These are phyloP conservation scores for Fusarium sublunatum DNA, from an alignment of 2,329 filamentous ascomycete genomes.

Conservation along the genomic window DNA sequence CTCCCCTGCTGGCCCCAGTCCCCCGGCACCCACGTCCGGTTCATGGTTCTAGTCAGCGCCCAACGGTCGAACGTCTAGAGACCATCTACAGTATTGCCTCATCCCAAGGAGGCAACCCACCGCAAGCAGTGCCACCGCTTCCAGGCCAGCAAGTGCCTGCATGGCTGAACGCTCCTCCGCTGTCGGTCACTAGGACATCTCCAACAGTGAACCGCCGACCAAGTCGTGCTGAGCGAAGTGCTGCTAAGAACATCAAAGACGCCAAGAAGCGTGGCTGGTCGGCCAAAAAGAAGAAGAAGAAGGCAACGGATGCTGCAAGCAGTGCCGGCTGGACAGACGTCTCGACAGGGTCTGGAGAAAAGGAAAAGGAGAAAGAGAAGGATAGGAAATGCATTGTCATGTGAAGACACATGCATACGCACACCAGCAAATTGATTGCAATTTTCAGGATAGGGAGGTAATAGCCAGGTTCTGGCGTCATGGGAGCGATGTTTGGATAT, in stretches of 20 bases:
- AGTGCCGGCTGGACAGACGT: constrained; percentile 66
- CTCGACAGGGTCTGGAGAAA: constrained; percentile 47
- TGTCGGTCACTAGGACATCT: constrained; percentile 51
- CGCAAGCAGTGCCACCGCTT: constrained; percentile 14
- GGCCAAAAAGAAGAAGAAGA: constrained; percentile 56
- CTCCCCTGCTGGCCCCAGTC: constrained; percentile 64
- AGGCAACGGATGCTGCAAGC: constrained; percentile 56
- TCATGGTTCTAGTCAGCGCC: constrained; percentile 51
- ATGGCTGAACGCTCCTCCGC: constrained; percentile 53
- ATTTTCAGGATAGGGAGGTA: constrained; percentile 12
- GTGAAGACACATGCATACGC: constrained; percentile 50
- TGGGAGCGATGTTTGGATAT: constrained; percentile 9
- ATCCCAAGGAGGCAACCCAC: constrained; percentile 29
- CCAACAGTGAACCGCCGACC: constrained; percentile 60
- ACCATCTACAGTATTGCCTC: constrained; percentile 61
- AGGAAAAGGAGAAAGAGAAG: constrained; percentile 55
- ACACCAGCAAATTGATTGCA: constrained; percentile 5
- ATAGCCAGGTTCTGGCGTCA: constrained; percentile 17
- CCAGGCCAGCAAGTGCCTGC: constrained; percentile 43
- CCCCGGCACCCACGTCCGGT: constrained; percentile 61
- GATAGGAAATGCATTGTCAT: constrained; percentile 65
- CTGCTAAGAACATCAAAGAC: constrained; percentile 71
- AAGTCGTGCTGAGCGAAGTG: constrained; percentile 69
- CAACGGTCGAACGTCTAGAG: constrained; percentile 65
- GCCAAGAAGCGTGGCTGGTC: constrained; percentile 69